phyloP scores from a whole-genome alignment of 345 rosid species.

The Diplotaxis tenuifolia region DNA sequence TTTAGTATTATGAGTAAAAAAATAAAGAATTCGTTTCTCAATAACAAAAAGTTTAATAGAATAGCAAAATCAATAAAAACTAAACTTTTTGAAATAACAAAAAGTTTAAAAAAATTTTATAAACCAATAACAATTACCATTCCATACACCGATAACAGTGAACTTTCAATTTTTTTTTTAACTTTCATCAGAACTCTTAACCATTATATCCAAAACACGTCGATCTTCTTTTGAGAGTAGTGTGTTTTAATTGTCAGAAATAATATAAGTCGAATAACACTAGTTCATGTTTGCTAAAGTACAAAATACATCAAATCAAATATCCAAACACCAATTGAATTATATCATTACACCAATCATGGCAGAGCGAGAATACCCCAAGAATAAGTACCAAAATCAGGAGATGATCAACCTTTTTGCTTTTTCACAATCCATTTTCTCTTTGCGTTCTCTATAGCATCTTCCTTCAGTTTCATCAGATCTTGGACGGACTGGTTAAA shows the following conservation, averaged over 20 bases:
- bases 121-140: too few relatives aligned
- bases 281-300: constrained; percentile 26
- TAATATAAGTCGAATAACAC: not conserved
- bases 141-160: too few relatives aligned
- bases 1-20: too few relatives aligned
- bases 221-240: not conserved
- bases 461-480: constrained; percentile 63
- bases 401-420: constrained; percentile 33
- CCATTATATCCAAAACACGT: too few relatives aligned
- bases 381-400: constrained; percentile 24
- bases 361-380: not conserved
- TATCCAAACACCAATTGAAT: constrained; percentile 15
- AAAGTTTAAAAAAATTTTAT: too few relatives aligned
- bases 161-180: too few relatives aligned
- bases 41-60: too few relatives aligned
- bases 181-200: too few relatives aligned
- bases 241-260: not conserved
- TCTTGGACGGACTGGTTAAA: constrained; percentile 57
- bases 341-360: not conserved
- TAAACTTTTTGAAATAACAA: too few relatives aligned
- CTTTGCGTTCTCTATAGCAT: constrained; percentile 56
- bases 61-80: too few relatives aligned
- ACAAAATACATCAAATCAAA: constrained; percentile 28
- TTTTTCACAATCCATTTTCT: constrained; percentile 60
- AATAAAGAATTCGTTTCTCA: too few relatives aligned